Percentiles rank a stretch among this genome's conserved stretches.
Evolutionary conservation across 371 early-diverging fungal genomes (phyloP).

Genomic region (Lichtheimia corymbifera): DNA sequence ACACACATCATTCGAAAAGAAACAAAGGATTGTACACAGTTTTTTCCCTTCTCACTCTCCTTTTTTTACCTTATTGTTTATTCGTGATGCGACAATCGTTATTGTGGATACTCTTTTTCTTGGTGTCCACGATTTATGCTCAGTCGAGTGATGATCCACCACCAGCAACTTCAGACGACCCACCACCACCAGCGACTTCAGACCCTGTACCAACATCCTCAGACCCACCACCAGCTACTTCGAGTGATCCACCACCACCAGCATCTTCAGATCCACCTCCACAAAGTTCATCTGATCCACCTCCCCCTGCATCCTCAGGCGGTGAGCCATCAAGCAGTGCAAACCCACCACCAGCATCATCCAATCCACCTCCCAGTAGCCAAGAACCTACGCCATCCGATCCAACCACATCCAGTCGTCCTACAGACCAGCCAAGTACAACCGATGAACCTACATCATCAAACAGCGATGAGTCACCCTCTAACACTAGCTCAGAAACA

Average conservation of each 20-base stretch:
- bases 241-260: conserved; percentile 8
- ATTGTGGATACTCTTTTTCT: not conserved
- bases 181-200: conserved; percentile 8
- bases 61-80: conserved; percentile 11
- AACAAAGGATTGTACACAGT: conserved; percentile 7
- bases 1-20: conserved; percentile 6
- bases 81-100: conserved; percentile 2
- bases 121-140: not conserved
- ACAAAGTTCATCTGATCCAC: no score
- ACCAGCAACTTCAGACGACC: not conserved
- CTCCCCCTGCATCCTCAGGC: conserved; percentile 2
- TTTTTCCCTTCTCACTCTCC: conserved; percentile 2
- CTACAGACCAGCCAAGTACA: conserved; percentile 9
- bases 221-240: conserved; percentile 3
- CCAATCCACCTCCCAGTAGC: conserved; percentile 8
- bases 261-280: no score
- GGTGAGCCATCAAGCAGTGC: no score
- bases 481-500: not conserved
- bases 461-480: not conserved
- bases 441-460: no score
- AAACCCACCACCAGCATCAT: conserved; percentile 12
- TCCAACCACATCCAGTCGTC: conserved; percentile 11
- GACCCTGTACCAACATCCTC: conserved; percentile 6
- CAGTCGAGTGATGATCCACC: not conserved
- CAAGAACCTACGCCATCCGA: conserved; percentile 9